Conservation (phyloP, 2,329 filamentous ascomycete species). For the Macrophomina pseudophaseolina region DNA sequence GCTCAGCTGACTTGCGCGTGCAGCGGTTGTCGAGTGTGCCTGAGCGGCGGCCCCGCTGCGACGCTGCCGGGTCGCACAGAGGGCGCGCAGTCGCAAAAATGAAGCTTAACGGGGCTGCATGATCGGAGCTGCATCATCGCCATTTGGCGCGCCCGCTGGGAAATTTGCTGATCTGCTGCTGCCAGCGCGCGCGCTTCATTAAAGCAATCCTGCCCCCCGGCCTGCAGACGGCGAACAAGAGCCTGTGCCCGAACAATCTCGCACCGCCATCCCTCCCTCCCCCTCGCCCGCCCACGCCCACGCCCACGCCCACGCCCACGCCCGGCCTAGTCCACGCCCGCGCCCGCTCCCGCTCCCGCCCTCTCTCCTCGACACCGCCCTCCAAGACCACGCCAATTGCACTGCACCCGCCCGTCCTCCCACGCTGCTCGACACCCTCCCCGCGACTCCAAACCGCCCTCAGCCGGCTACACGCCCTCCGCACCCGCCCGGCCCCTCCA, state of each 20-base stretch:
- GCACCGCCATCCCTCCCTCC: conserved; percentile 17
- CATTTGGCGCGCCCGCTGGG: conserved; percentile 23
- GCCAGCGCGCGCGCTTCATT: conserved; percentile 22
- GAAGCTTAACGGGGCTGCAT: conserved; percentile 25
- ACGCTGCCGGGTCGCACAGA: conserved; percentile 23
- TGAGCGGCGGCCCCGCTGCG: conserved; percentile 15
- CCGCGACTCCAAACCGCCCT: neutral
- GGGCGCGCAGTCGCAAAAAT: conserved; percentile 24
- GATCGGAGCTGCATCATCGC: conserved; percentile 25
- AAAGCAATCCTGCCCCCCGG: conserved; percentile 26
- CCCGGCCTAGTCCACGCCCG: conserved; percentile 6
- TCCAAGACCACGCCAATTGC: conserved; percentile 21
- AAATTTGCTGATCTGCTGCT: conserved; percentile 28
- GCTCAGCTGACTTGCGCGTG: conserved; percentile 22
- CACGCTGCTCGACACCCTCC: neutral
- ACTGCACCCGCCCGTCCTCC: conserved; percentile 4
- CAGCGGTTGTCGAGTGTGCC: conserved; percentile 17
- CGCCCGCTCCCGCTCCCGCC: conserved; percentile 11
- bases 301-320: conserved; percentile 12
- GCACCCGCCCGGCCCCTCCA: conserved; percentile 8
- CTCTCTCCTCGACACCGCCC: conserved; percentile 23
- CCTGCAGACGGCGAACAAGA: neutral
- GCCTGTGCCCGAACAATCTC: conserved; percentile 23
- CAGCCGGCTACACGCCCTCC: neutral
- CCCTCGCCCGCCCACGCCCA: conserved; percentile 5